Percentiles rank a stretch among this genome's conserved stretches.
Conservation (phyloP, 495 filamentous ascomycete species). For the Penicillium antarcticum region DNA sequence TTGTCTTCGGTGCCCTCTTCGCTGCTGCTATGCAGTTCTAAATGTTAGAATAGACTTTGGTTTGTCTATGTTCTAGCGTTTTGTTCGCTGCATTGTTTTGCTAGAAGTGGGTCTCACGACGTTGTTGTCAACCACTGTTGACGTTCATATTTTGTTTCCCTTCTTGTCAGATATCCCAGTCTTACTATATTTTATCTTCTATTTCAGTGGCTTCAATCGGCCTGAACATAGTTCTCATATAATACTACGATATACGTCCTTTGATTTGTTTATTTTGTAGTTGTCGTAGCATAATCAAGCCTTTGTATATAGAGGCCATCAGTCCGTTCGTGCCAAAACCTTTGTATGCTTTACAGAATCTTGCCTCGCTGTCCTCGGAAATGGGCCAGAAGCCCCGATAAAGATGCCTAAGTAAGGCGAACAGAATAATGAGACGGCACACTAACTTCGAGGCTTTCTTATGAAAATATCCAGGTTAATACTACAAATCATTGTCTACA, state of each 20-base stretch:
- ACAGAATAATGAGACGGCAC: no score
- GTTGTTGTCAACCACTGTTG: slow-evolving; percentile 3
- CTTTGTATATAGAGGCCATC: no score
- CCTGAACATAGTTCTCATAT: slow-evolving; percentile 9
- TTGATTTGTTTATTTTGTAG: not conserved
- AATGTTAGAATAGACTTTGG: not conserved
- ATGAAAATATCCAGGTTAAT: no score
- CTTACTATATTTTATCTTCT: slow-evolving; percentile 9
- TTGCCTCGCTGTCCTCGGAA: no score
- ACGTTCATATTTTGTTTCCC: slow-evolving; percentile 1
- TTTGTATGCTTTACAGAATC: no score
- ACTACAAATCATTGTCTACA: no score
- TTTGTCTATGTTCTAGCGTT: not conserved
- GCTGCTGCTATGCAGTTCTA: slow-evolving; percentile 24
- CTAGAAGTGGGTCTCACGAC: not conserved
- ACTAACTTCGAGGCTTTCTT: no score
- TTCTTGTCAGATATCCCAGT: slow-evolving; percentile 6
- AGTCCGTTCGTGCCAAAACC: no score
- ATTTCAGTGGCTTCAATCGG: slow-evolving; percentile 6
- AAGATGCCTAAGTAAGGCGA: no score
- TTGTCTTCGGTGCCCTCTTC: slow-evolving; percentile 20
- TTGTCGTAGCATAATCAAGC: no score
- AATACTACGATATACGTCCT: slow-evolving; percentile 19
- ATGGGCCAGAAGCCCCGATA: no score
- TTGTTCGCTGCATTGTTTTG: not conserved